Base-by-base conservation (phyloP, 305 asterid genomes). In the Ajuga reptans region DNA sequence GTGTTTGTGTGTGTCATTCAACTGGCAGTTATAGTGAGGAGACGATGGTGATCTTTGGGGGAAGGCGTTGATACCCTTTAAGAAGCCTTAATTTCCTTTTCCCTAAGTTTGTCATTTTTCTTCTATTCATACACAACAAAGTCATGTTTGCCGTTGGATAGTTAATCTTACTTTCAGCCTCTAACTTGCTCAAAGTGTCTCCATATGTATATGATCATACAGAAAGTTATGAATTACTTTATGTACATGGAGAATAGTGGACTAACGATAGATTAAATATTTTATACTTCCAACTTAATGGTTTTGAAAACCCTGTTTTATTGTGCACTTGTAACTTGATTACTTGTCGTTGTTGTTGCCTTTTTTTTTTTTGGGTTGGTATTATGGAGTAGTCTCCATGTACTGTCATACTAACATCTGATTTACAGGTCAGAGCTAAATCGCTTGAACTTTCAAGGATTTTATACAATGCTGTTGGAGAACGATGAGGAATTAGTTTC, bases 361-460 rank as follows among this genome's bases (percentile, higher is more conserved):
- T 12, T 36, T 66, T 12, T 55, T n/a, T 66, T 33, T n/a, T n/a
- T n/a, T n/a, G n/a, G n/a, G n/a, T n/a, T 47, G 31, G 46, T 45
- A 15, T 36, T 39, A 41, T 65, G 64, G 50, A 42, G 46, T 31
- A 18, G 52, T 34, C 41, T 34, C 55, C 29, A 6, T 60, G 43
- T 42, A 49, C n/a, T 16, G 58, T 31, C 29, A n/a, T 53, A 68
- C 8, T 58, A 62, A 37, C 55, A 54, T 61, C 58, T 33, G 34
- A 57, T 76, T 55, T 82, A 59, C 82, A 94, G 98, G 93, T 89
- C 98, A 16, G 75, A 89, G 74, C 78, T 91, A 47, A 84, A 80
- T 72, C 91, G 96, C 31, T 78, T 91, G 61, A 94, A 89, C 82
- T 94, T 94, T 70, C 78, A 70, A 79, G 99, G 99, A 7, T 91